Evolutionary conservation across 2,329 filamentous ascomycete species (phyloP), one percentile per base, ranked within the genome.

Genomic region (Trichophaea hybrida): DNA sequence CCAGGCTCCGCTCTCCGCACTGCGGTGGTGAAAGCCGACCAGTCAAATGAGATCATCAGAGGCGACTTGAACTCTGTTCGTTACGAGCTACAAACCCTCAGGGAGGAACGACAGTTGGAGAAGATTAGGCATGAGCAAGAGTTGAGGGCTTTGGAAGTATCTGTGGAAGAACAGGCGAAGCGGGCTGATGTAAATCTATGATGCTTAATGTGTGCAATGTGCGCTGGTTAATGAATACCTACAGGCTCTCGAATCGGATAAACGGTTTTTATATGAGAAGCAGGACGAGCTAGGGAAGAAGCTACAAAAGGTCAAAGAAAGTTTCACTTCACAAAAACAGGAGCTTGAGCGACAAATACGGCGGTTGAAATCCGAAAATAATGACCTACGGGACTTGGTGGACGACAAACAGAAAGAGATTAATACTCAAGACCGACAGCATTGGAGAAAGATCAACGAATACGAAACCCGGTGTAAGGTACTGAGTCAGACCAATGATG

Each of bases 1-100:
- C 44, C 44, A 12, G 15, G 13, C 44, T 2, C 44, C 1, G 44
- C 44, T 24, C 44, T n/a, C 12, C 10, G 44, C 7, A 49, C 10
- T 2, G 38, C 38, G 10, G 38, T 43, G 10, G 44, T 49, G 10
- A 49, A 24, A 17, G 15, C 6, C 5, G 61, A 62, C 57, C 6
- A 55, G 35, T 62, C 61, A 24, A 66, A 60, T 52, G 90, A 97
- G 69, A 85, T 90, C 65, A 77, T 97, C 32, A 90, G 91, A 69
- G 88, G 91, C 1, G 88, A 96, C 72, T 77, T 97, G 46, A 93
- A 90, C 63, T 87, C 88, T 0, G 75, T 96, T 55, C 84, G 84
- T 63, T 98, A 96, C 74, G 88, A 91, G 60, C 78, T 95, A 65
- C 86, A 89, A 68, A 91, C 86, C 15, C 75, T 87, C 57, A 90